phyloP scores from a whole-genome alignment of 75 land plant genomes.

The Picea glauca region DNA sequence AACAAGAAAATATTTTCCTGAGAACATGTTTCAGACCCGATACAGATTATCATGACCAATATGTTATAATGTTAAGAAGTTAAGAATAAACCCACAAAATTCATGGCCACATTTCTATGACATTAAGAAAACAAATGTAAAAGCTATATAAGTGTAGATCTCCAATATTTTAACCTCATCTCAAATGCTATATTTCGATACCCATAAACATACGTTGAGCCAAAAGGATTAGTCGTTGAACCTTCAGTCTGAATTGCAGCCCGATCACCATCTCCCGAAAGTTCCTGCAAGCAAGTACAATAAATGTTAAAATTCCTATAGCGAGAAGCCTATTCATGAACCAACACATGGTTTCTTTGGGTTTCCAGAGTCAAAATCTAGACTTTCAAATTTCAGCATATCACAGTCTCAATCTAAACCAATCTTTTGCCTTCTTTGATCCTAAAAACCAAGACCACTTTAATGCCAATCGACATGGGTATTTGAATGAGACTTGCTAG shows the following conservation, averaged over 20 bases:
- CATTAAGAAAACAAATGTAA: not conserved
- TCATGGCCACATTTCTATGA: not conserved
- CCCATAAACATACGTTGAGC: constrained; percentile 93
- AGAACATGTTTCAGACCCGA: not conserved
- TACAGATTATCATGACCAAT: not conserved
- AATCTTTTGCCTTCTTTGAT: not conserved
- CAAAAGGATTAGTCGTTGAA: constrained; percentile 88
- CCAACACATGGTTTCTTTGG: not conserved
- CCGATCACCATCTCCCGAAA: constrained; percentile 86
- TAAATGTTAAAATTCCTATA: not conserved
- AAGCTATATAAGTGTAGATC: not conserved
- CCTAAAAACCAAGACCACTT: not conserved
- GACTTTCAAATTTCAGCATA: not conserved
- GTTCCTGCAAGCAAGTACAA: constrained; percentile 35
- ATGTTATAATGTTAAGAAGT: not conserved
- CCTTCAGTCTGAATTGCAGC: constrained; percentile 97
- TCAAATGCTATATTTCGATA: constrained; percentile 92
- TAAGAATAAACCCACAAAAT: not conserved
- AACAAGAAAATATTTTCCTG: not conserved
- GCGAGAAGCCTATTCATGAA: not conserved
- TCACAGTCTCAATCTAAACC: not conserved
- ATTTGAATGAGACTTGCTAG: no score
- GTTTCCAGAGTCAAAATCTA: not conserved
- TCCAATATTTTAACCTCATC: constrained; percentile 24
- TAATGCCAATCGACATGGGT: no score